A percentile compares a stretch with the other conserved stretches of the same genome.
Evolutionary conservation across 805 yeast genomes (phyloP).

Genomic region (Tetrapisispora nanseiensis): DNA sequence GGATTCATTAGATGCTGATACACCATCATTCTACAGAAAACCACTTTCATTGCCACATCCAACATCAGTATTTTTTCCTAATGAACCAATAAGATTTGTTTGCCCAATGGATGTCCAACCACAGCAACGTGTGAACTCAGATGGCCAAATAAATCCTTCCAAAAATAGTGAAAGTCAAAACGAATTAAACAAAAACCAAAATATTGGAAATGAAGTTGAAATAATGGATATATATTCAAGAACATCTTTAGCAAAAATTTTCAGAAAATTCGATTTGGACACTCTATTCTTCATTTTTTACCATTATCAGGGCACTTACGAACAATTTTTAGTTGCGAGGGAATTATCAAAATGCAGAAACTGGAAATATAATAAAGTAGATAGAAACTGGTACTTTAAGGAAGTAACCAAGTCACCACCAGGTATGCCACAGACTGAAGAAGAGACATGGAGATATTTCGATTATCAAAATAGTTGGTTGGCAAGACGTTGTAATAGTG

Average conservation of each 20-base stretch:
- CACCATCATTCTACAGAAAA: conserved; percentile 47
- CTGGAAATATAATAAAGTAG: conserved; percentile 52
- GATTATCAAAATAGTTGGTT: conserved; percentile 70
- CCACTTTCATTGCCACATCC: conserved; percentile 79
- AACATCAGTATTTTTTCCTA: conserved; percentile 83
- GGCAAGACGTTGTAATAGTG: conserved; percentile 38
- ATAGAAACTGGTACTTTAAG: conserved; percentile 41
- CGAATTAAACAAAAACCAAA: conserved; percentile 4
- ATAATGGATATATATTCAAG: conserved; percentile 25
- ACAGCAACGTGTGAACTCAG: conserved; percentile 6
- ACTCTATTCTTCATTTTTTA: conserved; percentile 89
- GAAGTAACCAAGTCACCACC: conserved; percentile 75
- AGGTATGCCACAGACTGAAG: conserved; percentile 46
- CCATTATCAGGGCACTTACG: conserved; percentile 61
- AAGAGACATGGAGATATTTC: conserved; percentile 63
- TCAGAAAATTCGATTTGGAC: conserved; percentile 70
- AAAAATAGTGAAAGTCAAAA: conserved; percentile 1
- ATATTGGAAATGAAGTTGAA: conserved; percentile 5
- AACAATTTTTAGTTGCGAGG: conserved; percentile 67
- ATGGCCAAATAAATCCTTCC: conserved; percentile 3
- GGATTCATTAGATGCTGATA: conserved; percentile 87
- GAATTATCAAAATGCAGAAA: conserved; percentile 66
- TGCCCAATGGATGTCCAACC: conserved; percentile 14
- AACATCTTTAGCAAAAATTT: conserved; percentile 43
- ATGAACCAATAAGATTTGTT: conserved; percentile 28